Base-by-base conservation (phyloP, 1,284 basidiomycete genomes). In the Ustilago xerochloae region DNA sequence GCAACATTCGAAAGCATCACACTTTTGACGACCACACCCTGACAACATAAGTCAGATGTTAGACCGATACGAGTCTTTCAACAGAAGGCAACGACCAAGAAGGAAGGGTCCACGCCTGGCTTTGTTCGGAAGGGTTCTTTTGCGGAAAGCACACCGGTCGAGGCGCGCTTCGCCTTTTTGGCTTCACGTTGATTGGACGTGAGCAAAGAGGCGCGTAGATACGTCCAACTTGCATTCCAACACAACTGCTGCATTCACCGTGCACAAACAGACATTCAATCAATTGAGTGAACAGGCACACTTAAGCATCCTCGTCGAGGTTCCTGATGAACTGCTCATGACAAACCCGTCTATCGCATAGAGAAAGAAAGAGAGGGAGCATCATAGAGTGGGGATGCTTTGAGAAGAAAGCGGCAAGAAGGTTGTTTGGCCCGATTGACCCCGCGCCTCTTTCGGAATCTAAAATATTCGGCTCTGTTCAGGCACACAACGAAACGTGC, bases 161-260 rank as follows among this genome's bases (percentile, higher is more conserved):
- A 29, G 46, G 26, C 32, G 53, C 30, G 9, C 24, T 8, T 15
- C n/a, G 39, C 26, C 51, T 38, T 38, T 1, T 29, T 46, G n/a
- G 32, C 49, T 38, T 7, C 36, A 26, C 49, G 32, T 56, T 64
- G 62, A 64, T 64, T 63, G 62, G 62, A 63, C 49, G 29, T 41
- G 30, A 45, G 13, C 12, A 7, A 24, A 53, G n/a, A n/a, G 26
- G 54, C 62, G 54, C 49, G 45, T 36, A 52, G 50, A 47, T 30
- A 52, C 9, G 8, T n/a, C 18, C 26, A 45, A n/a, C 46, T n/a
- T 32, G 28, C 22, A 30, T 15, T 48, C 26, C 46, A 46, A 32
- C 15, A 36, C 12, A 30, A 16, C 24, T 36, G 48, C 32, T 24
- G 29, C 18, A 18, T 15, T 16, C 33, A 50, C 7, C 20, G 20